Conservation (phyloP, 108 stramenopile species). For the Heterococcus sp. region DNA sequence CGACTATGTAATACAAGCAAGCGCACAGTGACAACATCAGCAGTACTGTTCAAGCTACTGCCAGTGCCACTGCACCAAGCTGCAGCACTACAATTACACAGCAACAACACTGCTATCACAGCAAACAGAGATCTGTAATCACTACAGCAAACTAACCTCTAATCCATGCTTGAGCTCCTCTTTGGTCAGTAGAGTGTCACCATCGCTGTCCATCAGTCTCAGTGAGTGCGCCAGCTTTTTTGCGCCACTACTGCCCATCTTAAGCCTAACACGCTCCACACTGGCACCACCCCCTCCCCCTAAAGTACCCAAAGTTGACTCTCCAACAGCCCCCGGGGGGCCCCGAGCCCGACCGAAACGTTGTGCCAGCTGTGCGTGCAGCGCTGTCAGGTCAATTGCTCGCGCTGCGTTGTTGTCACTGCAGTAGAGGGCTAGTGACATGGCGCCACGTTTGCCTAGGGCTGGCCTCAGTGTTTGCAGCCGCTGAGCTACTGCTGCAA, state of each 20-base stretch:
- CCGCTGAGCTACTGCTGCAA: neutral
- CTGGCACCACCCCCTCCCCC: neutral
- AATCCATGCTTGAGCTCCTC: conserved; percentile 19
- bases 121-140: too few relatives aligned
- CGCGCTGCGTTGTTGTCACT: neutral
- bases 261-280: neutral
- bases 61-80: too few relatives aligned
- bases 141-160: neutral
- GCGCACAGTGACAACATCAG: too few relatives aligned
- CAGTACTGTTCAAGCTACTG: too few relatives aligned
- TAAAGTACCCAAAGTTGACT: too few relatives aligned
- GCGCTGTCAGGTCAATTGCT: neutral
- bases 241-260: neutral
- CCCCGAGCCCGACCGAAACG: neutral
- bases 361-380: neutral
- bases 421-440: neutral
- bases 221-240: neutral
- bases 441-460: neutral
- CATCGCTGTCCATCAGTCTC: conserved; percentile 29
- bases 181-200: conserved; percentile 5
- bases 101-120: too few relatives aligned
- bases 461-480: neutral
- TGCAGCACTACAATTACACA: too few relatives aligned
- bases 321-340: neutral
- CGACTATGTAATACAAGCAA: too few relatives aligned